Evolutionary conservation across 73 alveolate species (phyloP).

Genomic region (Tetrahymena thermophila): DNA sequence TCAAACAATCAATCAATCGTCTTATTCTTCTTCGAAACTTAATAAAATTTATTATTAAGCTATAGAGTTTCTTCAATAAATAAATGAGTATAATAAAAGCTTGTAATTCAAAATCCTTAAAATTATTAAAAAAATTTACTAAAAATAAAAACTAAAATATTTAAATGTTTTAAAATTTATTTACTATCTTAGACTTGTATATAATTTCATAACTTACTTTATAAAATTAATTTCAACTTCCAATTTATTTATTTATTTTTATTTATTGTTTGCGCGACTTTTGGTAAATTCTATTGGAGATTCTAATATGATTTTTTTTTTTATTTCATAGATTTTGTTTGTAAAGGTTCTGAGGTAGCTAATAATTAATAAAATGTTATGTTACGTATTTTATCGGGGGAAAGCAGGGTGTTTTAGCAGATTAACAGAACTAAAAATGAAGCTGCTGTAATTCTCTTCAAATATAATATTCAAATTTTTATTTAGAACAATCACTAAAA

Average conservation of each 20-base stretch:
- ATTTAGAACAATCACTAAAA: neutral
- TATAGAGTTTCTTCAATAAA: neutral
- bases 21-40: neutral
- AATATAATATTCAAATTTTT: no score
- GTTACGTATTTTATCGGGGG: no score
- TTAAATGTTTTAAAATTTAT: neutral
- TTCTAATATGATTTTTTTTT: no score
- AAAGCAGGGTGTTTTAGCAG: no score
- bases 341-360: no score
- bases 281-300: neutral
- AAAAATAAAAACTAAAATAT: neutral
- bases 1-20: no score
- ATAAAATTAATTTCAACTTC: neutral
- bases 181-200: neutral
- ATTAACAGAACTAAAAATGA: no score
- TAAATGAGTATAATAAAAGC: no score
- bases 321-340: no score
- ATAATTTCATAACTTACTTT: neutral
- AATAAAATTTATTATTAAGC: no score
- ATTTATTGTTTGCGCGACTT: neutral
- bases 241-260: no score
- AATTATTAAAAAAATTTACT: neutral
- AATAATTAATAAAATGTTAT: no score
- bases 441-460: neutral
- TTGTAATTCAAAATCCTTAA: neutral